Percentiles rank a stretch among this genome's conserved stretches.
Conservation (phyloP, 345 rosid species). For the Syzygium jambos region DNA sequence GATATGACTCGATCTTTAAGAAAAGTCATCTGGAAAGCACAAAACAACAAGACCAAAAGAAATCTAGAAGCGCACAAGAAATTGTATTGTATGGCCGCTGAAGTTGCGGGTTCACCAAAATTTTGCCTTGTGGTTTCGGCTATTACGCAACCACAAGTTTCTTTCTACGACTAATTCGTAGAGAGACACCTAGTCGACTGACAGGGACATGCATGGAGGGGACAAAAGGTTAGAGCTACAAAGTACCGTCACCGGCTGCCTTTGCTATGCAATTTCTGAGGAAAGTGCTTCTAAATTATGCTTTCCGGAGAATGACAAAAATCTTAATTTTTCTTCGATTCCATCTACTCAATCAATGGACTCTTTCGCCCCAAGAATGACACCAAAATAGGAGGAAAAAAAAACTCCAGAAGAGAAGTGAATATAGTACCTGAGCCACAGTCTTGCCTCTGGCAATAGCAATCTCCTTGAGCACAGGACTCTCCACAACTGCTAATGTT, state of each 20-base stretch:
- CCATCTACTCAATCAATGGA: background rate
- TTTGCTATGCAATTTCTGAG: background rate
- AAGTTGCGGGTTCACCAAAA: too few species aligned
- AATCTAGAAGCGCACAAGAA: background rate
- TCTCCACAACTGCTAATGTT: constrained; percentile 3
- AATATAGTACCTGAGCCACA: background rate
- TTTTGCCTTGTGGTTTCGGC: too few species aligned
- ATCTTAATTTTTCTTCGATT: background rate
- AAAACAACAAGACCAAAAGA: background rate
- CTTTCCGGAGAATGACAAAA: background rate
- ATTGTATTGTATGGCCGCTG: too few species aligned
- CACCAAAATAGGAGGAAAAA: background rate
- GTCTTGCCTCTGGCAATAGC: background rate
- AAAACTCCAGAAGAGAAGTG: too few species aligned
- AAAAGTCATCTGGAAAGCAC: background rate
- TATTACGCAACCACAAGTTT: background rate
- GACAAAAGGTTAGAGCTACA: background rate
- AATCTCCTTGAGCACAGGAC: constrained; percentile 4
- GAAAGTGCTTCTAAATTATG: background rate
- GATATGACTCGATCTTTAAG: background rate
- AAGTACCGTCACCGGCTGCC: background rate
- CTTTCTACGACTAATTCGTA: background rate
- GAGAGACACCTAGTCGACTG: background rate
- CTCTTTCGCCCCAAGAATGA: background rate
- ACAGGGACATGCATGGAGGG: background rate